These are phyloP conservation scores for Candida silvatica DNA, from an alignment of 805 yeast species.

Conservation along the genomic window DNA sequence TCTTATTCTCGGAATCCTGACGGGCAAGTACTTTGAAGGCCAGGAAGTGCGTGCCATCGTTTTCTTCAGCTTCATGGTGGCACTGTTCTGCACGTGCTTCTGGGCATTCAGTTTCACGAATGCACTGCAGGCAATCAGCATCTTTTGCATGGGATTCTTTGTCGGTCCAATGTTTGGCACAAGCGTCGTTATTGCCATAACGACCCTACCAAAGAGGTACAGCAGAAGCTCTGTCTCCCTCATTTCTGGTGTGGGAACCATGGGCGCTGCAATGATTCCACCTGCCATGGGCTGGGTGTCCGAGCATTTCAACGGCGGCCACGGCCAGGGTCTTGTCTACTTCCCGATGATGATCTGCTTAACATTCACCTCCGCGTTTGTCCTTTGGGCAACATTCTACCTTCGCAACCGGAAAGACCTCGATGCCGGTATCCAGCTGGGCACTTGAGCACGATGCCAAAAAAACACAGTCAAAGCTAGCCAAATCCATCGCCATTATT, in stretches of 20 bases:
- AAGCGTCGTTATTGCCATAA: constrained; percentile 54
- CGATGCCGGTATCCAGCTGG: constrained; percentile 11
- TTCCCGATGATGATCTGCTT: constrained; percentile 20
- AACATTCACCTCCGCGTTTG: constrained; percentile 15
- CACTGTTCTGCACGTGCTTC: constrained; percentile 28
- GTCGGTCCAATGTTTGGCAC: constrained; percentile 61
- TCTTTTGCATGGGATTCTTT: constrained; percentile 35
- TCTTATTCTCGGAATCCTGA: constrained; percentile 36
- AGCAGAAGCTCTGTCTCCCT: constrained; percentile 67
- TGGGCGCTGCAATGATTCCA: constrained; percentile 75
- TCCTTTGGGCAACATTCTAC: constrained; percentile 21
- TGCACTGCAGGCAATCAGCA: constrained; percentile 24
- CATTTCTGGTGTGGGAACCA: constrained; percentile 72
- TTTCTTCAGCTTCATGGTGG: constrained; percentile 26
- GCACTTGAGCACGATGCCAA: background rate
- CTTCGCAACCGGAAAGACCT: constrained; percentile 9
- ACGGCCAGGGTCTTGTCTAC: constrained; percentile 25
- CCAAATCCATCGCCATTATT: too few relatives aligned
- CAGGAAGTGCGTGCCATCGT: constrained; percentile 32
- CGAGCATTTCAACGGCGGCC: constrained; percentile 15
- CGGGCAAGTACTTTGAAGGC: constrained; percentile 34
- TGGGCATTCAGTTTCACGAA: constrained; percentile 16
- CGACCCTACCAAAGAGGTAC: constrained; percentile 48
- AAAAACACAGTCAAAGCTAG: too few relatives aligned
- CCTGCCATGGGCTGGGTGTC: constrained; percentile 48